Evolutionary conservation across 192 early-diverging fungal species (phyloP).

Genomic region (Backusella circina): DNA sequence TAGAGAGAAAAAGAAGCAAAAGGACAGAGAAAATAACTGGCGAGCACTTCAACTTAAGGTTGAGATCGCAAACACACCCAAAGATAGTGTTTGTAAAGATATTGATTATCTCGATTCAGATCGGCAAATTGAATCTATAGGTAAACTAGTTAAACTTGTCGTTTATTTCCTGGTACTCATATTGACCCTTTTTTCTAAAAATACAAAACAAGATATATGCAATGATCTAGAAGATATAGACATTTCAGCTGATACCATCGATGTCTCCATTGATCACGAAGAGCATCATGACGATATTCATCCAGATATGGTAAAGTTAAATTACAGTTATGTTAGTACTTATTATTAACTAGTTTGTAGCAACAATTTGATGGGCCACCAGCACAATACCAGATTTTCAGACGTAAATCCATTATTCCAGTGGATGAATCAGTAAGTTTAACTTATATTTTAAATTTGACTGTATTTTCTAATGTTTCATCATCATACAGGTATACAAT

Average conservation of each 20-base stretch:
- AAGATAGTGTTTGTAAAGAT: background rate
- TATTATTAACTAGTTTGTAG: slow-evolving; percentile 11
- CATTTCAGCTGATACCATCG: background rate
- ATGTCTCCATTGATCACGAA: slow-evolving; percentile 2
- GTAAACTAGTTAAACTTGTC: background rate
- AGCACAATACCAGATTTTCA: slow-evolving; percentile 46
- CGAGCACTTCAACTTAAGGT: slow-evolving; percentile 56
- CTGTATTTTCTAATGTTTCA: slow-evolving; percentile 34
- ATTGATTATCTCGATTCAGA: background rate
- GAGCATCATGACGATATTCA: slow-evolving; percentile 21
- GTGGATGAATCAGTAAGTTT: slow-evolving; percentile 54
- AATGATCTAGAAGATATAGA: slow-evolving; percentile 12
- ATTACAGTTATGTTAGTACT: background rate
- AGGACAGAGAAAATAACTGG: slow-evolving; percentile 83
- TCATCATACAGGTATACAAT: slow-evolving; percentile 46
- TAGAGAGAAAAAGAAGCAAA: slow-evolving; percentile 79
- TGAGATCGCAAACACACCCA: slow-evolving; percentile 16
- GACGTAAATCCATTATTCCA: slow-evolving; percentile 63
- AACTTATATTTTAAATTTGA: background rate
- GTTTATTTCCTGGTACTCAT: background rate
- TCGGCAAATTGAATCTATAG: background rate
- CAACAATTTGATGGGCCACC: slow-evolving; percentile 44
- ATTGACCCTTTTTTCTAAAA: background rate
- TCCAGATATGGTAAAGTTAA: slow-evolving; percentile 24
- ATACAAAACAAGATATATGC: background rate